These are phyloP conservation scores for Erythrophleum ivorense DNA, from an alignment of 331 rosid genomes.

Conservation along the genomic window DNA sequence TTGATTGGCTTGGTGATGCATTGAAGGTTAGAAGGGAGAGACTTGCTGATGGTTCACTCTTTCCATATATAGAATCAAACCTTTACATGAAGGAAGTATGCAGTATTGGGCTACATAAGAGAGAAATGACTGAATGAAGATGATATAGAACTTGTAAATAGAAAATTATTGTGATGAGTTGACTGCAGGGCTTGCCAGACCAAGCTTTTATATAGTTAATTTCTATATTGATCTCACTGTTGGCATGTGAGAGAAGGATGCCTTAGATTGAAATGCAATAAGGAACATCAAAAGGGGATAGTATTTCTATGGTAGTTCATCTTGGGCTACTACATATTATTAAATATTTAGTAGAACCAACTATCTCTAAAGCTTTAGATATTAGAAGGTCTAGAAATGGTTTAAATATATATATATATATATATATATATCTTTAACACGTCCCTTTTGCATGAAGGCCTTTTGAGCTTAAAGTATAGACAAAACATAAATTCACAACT, in stretches of 20 bases:
- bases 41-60: neutral
- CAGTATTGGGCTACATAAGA: neutral
- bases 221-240: neutral
- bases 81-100: neutral
- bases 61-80: neutral
- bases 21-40: neutral
- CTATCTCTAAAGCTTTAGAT: neutral
- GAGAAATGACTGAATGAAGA: constrained; percentile 22
- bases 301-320: neutral
- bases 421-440: neutral
- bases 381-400: neutral
- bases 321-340: neutral
- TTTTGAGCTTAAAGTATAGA: neutral
- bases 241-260: constrained; percentile 21
- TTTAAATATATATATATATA: too few relatives aligned
- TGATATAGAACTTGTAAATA: neutral
- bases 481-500: neutral
- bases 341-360: neutral
- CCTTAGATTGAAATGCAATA: neutral
- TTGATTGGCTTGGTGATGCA: neutral
- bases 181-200: neutral
- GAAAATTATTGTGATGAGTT: neutral
- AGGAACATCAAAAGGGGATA: neutral
- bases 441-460: neutral
- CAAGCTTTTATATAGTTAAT: neutral